Percentiles rank a stretch among this genome's conserved stretches.
Evolutionary conservation across 306 rosid genomes (phyloP).

Genomic region (Prunus kanzakura): DNA sequence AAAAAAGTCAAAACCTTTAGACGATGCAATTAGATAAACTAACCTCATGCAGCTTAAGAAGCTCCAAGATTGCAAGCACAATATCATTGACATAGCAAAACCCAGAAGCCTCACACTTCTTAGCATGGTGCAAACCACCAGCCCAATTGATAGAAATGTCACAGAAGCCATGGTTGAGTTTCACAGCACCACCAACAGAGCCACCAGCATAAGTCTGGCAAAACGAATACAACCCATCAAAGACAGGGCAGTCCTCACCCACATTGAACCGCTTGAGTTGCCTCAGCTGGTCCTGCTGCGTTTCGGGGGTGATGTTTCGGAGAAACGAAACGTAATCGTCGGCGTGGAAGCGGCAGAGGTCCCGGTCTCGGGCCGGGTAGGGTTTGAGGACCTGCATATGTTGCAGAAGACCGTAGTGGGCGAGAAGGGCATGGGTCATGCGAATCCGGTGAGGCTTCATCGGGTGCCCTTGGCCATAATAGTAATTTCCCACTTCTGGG

Average conservation of each 20-base stretch:
- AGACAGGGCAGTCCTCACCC: constrained; percentile 87
- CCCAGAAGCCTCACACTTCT: constrained; percentile 90
- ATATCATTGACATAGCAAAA: constrained; percentile 88
- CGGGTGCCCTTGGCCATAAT: constrained; percentile 93
- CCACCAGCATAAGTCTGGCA: constrained; percentile 93
- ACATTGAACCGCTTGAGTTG: constrained; percentile 90
- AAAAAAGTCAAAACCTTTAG: not conserved
- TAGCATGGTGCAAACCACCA: constrained; percentile 86
- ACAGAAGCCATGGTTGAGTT: constrained; percentile 71
- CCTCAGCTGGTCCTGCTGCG: constrained; percentile 85
- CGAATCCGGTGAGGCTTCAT: constrained; percentile 91
- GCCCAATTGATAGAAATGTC: constrained; percentile 92
- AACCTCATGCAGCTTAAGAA: constrained; percentile 83
- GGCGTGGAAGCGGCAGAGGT: constrained; percentile 81
- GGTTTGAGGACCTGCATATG: constrained; percentile 90
- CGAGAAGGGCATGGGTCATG: constrained; percentile 88
- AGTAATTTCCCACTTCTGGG: constrained; percentile 86
- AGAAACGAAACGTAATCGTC: constrained; percentile 85
- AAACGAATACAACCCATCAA: constrained; percentile 78
- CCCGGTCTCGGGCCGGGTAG: constrained; percentile 82
- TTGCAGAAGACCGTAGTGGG: constrained; percentile 83
- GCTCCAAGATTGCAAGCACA: constrained; percentile 80
- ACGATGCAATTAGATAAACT: constrained; percentile 1
- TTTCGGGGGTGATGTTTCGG: constrained; percentile 72
- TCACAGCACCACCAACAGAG: constrained; percentile 90